Conservation (phyloP, 2,329 filamentous ascomycete species). For the Penicillium sp. region DNA sequence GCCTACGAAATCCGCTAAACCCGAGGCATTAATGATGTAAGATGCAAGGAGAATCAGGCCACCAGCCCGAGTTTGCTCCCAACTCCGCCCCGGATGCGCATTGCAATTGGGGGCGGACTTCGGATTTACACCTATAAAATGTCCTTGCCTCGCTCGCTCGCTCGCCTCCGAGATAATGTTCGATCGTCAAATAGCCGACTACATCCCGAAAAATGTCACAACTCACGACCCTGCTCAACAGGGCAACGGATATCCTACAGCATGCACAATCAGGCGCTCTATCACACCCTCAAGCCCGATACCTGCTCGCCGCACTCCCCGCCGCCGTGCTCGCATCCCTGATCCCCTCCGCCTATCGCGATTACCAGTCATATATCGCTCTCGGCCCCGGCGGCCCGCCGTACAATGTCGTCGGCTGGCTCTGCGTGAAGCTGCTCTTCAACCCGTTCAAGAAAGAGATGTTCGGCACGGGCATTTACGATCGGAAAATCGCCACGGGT, state of each 20-base stretch:
- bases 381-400: constrained; percentile 44
- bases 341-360: constrained; percentile 33
- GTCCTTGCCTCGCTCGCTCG: no score
- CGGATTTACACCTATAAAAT: no score
- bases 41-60: no score
- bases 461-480: constrained; percentile 35
- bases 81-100: no score
- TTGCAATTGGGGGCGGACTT: no score
- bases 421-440: constrained; percentile 30
- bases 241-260: background rate
- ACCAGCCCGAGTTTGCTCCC: no score
- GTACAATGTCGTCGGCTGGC: constrained; percentile 43
- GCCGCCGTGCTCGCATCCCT: background rate
- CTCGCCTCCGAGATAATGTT: no score
- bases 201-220: background rate
- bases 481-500: constrained; percentile 26
- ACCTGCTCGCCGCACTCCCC: background rate
- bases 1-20: no score
- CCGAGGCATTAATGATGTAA: no score
- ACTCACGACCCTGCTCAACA: background rate
- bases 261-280: no score
- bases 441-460: constrained; percentile 34
- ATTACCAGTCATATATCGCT: constrained; percentile 43
- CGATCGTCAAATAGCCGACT: no score
- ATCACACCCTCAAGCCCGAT: background rate